Percentiles rank a stretch among this genome's conserved stretches.
phyloP scores from a whole-genome alignment of 202 grass and related monocot species.

The Brachypodium distachyon region DNA sequence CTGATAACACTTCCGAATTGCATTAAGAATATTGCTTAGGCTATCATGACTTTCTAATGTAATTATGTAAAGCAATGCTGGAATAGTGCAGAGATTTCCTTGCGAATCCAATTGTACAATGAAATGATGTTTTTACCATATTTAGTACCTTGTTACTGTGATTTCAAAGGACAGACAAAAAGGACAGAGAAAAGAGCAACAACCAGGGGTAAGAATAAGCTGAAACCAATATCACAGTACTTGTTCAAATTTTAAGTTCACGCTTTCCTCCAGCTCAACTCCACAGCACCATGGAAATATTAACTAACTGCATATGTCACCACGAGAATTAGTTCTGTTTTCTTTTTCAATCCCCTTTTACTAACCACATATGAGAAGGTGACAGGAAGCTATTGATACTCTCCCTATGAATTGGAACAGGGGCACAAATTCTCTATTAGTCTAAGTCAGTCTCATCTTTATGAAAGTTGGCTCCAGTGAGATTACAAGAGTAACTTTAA shows the following conservation, averaged over 20 bases:
- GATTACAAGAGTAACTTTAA: background rate
- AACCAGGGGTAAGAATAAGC: background rate
- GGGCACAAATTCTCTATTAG: background rate
- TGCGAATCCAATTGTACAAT: background rate
- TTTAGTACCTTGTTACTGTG: background rate
- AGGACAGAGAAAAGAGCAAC: background rate
- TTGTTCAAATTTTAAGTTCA: slow-evolving; percentile 2
- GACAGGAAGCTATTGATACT: background rate
- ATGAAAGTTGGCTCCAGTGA: background rate
- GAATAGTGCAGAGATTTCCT: background rate
- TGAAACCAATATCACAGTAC: background rate
- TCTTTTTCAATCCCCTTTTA: background rate
- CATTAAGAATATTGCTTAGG: background rate
- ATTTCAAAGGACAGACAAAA: background rate
- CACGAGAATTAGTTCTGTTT: background rate
- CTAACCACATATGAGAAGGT: background rate
- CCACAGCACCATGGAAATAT: background rate
- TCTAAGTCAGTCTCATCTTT: background rate
- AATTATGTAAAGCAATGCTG: background rate
- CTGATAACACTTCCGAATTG: background rate
- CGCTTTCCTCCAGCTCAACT: background rate
- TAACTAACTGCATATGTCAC: background rate
- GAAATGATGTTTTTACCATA: background rate
- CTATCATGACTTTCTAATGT: background rate
- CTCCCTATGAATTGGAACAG: background rate